These are phyloP conservation scores for Avena insularis DNA, from an alignment of 176 grass and related monocot species.

Conservation along the genomic window DNA sequence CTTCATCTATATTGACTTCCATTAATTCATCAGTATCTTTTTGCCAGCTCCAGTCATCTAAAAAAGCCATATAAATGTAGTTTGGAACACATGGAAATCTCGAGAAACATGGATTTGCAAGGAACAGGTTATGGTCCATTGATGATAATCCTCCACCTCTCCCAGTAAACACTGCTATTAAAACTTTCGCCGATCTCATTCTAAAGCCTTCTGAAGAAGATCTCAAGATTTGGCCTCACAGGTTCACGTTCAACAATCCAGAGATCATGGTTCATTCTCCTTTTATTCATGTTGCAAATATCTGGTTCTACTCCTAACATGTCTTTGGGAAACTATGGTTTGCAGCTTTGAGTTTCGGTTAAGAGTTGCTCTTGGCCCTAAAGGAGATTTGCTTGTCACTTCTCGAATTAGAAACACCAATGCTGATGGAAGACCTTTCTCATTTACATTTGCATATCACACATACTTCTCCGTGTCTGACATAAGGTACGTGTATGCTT, in stretches of 20 bases:
- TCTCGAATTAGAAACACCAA: constrained; percentile 85
- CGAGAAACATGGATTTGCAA: constrained; percentile 86
- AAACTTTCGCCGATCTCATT: constrained; percentile 82
- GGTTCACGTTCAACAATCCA: constrained; percentile 44
- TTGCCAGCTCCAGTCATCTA: constrained; percentile 17
- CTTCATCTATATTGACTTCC: constrained; percentile 38
- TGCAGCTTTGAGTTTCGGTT: constrained; percentile 79
- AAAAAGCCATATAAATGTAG: constrained; percentile 54
- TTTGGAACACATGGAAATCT: constrained; percentile 72
- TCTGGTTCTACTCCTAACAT: constrained; percentile 9
- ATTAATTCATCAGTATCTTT: not conserved
- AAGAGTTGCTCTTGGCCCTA: constrained; percentile 80
- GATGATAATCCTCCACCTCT: constrained; percentile 77
- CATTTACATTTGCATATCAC: constrained; percentile 90
- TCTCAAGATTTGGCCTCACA: constrained; percentile 85
- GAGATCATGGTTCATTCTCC: constrained; percentile 2
- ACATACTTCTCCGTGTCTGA: constrained; percentile 88
- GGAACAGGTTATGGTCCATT: constrained; percentile 70
- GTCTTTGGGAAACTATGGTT: constrained; percentile 21
- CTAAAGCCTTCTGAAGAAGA: constrained; percentile 83
- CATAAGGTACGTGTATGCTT: constrained; percentile 38
- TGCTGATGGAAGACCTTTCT: constrained; percentile 77
- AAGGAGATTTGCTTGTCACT: constrained; percentile 76
- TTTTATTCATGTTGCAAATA: constrained; percentile 29
- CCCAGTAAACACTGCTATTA: constrained; percentile 60